Percentiles rank a stretch among this genome's conserved stretches.
phyloP scores from a whole-genome alignment of 148 eudicot genomes.

The Chenopodium berlandieri region DNA sequence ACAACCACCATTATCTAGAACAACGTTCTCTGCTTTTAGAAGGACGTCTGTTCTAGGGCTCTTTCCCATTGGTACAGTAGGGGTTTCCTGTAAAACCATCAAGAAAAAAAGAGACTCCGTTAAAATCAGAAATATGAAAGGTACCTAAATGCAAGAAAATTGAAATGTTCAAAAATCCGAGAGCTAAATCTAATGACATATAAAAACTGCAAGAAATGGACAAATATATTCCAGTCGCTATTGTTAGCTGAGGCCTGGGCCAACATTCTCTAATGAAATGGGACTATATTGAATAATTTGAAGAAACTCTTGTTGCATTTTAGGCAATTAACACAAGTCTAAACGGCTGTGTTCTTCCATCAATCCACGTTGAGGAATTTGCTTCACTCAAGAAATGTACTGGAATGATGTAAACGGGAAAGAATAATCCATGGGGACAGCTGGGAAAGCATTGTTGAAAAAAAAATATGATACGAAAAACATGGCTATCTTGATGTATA shows the following conservation, averaged over 20 bases:
- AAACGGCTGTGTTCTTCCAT: too few relatives aligned
- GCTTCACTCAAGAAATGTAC: background rate
- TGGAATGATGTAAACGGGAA: background rate
- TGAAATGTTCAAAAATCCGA: background rate
- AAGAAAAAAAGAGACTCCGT: background rate
- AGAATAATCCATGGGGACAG: background rate
- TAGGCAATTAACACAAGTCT: background rate
- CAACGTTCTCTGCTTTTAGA: slow-evolving; percentile 69
- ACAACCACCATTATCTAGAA: slow-evolving; percentile 63
- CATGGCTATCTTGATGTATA: background rate
- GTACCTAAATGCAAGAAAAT: background rate
- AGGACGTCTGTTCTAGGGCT: slow-evolving; percentile 82
- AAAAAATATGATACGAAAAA: background rate
- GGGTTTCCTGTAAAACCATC: slow-evolving; percentile 49
- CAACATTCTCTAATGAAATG: background rate
- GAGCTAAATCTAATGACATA: background rate
- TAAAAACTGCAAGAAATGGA: too few relatives aligned
- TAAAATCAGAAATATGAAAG: background rate
- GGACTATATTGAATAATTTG: background rate
- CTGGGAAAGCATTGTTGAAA: background rate
- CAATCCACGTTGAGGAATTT: background rate
- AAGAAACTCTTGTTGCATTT: background rate
- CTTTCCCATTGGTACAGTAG: slow-evolving; percentile 72
- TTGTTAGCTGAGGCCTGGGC: background rate
- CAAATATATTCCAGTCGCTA: background rate